Percentiles rank a stretch among this genome's conserved stretches.
phyloP scores from a whole-genome alignment of 2,329 filamentous ascomycete species.

The Neophaeococcomyces mojaviensis region DNA sequence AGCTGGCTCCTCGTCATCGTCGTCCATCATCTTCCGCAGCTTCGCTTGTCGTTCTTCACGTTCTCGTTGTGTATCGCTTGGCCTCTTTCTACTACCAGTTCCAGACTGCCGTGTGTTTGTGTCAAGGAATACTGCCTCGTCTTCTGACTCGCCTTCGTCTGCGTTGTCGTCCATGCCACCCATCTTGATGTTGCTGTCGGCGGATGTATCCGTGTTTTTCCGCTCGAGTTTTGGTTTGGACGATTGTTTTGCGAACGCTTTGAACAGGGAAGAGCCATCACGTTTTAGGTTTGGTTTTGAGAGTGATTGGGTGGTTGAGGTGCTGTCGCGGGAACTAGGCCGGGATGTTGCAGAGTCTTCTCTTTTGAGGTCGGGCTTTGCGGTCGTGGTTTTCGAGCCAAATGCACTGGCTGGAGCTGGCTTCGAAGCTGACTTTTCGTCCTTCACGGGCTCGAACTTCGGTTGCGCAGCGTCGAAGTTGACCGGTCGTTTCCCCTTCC shows the following conservation, averaged over 20 bases:
- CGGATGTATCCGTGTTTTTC: slow-evolving; percentile 10
- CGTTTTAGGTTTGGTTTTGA: slow-evolving; percentile 27
- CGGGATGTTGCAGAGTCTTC: slow-evolving; percentile 22
- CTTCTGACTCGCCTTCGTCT: slow-evolving; percentile 52
- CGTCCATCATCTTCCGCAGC: slow-evolving; percentile 69
- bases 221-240: slow-evolving; percentile 13
- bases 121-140: slow-evolving; percentile 43
- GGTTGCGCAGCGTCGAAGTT: slow-evolving; percentile 12
- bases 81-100: slow-evolving; percentile 28
- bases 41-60: slow-evolving; percentile 54
- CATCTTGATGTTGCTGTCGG: slow-evolving; percentile 10
- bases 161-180: slow-evolving; percentile 27
- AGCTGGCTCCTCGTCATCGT: slow-evolving; percentile 42
- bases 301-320: slow-evolving; percentile 29
- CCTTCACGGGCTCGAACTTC: slow-evolving; percentile 22
- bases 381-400: slow-evolving; percentile 3
- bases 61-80: slow-evolving; percentile 18
- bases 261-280: slow-evolving; percentile 22
- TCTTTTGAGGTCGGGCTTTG: slow-evolving; percentile 8
- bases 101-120: slow-evolving; percentile 27
- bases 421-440: slow-evolving; percentile 15
- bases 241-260: slow-evolving; percentile 21
- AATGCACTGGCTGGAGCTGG: not conserved
- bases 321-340: slow-evolving; percentile 22
- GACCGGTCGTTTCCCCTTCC: slow-evolving; percentile 37